Evolutionary conservation across 2,329 filamentous ascomycete genomes (phyloP), one percentile per base, ranked within the genome.

Genomic region (Didymella glomerata): DNA sequence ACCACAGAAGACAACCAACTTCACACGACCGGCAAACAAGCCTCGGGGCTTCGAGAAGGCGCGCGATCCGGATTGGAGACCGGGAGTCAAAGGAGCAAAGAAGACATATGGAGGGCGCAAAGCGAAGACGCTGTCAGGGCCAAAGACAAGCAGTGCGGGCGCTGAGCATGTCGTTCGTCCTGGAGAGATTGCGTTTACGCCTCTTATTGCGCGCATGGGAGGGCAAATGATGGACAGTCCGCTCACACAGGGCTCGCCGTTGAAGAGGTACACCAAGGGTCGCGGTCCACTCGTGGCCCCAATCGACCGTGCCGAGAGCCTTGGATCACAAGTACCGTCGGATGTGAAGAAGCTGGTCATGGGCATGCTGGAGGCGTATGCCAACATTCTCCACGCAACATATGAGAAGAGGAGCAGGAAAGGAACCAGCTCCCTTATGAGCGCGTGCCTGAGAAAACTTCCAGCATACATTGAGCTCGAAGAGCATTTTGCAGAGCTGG

Each of bases 401-500:
- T 60, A 57, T 4, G 60, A 58, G 4, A 63, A 67, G 30, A 69
- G 67, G 50, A 69, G 55, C 32, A 65, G 71, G 47, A 67, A 60
- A 8, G 79, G 79, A 18, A 68, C 77, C 4, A 62, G 74, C 11
- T 78, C 78, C 2, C 67, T 82, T 8, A 68, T 78, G 56, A 63
- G 64, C 8, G 73, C 72, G 3, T 81, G 80, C 52, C 60, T 82
- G 28, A 71, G 73, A 13, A 72, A 73, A 48, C 68, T 82, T 13
- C 78, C 80, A 0, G 68, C 68, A 13, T 80, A 80, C 44, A 79
- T 82, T 30, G 71, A 70, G 27, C 65, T 76, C 2, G 77, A 80
- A 46, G 74, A 78, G 36, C 54, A 77, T 36, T 79, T 77, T 60
- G 72, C 72, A 5, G 63, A 70, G 20, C 62, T 76, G 13, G 72